phyloP scores from a whole-genome alignment of 2,329 filamentous ascomycete species.

The Colletotrichum sansevieriae region DNA sequence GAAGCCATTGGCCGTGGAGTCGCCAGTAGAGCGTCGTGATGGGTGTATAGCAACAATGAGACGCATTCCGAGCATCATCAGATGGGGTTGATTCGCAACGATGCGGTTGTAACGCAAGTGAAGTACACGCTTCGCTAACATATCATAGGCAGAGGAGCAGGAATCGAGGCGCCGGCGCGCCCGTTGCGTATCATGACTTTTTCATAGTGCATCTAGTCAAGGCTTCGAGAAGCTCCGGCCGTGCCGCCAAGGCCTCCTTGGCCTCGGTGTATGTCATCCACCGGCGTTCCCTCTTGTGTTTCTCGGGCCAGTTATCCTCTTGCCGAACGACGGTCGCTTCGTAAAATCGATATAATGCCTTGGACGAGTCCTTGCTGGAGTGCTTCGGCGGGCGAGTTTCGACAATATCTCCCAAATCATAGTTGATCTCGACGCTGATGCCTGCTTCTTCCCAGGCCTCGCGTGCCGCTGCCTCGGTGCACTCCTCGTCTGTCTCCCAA shows the following conservation, averaged over 20 bases:
- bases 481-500: conserved; percentile 95
- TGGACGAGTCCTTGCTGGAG: conserved; percentile 70
- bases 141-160: conserved; percentile 4
- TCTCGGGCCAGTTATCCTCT: conserved; percentile 92
- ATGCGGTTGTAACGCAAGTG: conserved; percentile 2
- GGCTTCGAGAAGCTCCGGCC: conserved; percentile 91
- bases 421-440: conserved; percentile 85
- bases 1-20: conserved; percentile 1
- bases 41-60: conserved; percentile 17
- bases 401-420: conserved; percentile 86
- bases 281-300: conserved; percentile 87
- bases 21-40: conserved; percentile 1
- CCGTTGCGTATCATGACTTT: conserved; percentile 39
- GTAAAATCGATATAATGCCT: conserved; percentile 82
- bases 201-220: conserved; percentile 82
- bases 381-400: conserved; percentile 87
- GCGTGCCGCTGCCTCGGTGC: conserved; percentile 82
- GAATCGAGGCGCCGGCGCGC: conserved; percentile 17
- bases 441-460: conserved; percentile 99
- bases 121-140: conserved; percentile 17
- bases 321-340: conserved; percentile 90
- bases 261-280: conserved; percentile 93
- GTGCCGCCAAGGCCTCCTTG: conserved; percentile 78
- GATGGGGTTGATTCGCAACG: not conserved
- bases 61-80: not conserved